Evolutionary conservation across 371 early-diverging fungal genomes (phyloP).

Genomic region (Lichtheimia hyalospora): DNA sequence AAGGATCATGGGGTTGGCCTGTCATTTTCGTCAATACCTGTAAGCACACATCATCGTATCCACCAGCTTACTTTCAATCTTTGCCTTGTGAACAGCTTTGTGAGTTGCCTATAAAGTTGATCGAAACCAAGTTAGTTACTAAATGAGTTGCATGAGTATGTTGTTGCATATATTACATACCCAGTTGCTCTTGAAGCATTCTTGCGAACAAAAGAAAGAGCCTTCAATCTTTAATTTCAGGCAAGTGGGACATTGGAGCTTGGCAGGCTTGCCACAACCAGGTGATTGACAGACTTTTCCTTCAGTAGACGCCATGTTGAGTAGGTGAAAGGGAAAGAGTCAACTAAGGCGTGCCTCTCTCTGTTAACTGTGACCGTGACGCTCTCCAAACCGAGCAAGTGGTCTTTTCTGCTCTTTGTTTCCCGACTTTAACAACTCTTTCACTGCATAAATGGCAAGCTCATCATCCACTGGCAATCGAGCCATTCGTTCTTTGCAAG

Average conservation of each 20-base stretch:
- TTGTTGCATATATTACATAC: background rate
- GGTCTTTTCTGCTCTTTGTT: background rate
- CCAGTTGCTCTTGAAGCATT: slow-evolving; percentile 18
- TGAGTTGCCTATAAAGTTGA: slow-evolving; percentile 5
- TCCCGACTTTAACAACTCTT: background rate
- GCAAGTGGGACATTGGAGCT: slow-evolving; percentile 90
- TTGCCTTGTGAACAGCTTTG: slow-evolving; percentile 50
- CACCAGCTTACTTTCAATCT: slow-evolving; percentile 28
- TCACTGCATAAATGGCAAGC: background rate
- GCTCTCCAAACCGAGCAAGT: background rate
- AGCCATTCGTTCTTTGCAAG: slow-evolving; percentile 18
- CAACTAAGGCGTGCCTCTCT: background rate
- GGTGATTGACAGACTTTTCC: slow-evolving; percentile 53
- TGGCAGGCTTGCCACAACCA: slow-evolving; percentile 77
- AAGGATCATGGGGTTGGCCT: slow-evolving; percentile 49
- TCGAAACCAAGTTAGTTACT: background rate
- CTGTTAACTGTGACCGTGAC: background rate
- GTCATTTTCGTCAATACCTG: background rate
- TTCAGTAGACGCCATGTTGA: slow-evolving; percentile 5
- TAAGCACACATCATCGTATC: no score
- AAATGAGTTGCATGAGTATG: no score
- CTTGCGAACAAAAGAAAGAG: slow-evolving; percentile 85
- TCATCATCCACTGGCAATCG: no score
- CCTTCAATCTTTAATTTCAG: slow-evolving; percentile 72
- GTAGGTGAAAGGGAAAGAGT: background rate